Conservation (phyloP, 2,329 filamentous ascomycete species). For the Mycogone perniciosa region DNA sequence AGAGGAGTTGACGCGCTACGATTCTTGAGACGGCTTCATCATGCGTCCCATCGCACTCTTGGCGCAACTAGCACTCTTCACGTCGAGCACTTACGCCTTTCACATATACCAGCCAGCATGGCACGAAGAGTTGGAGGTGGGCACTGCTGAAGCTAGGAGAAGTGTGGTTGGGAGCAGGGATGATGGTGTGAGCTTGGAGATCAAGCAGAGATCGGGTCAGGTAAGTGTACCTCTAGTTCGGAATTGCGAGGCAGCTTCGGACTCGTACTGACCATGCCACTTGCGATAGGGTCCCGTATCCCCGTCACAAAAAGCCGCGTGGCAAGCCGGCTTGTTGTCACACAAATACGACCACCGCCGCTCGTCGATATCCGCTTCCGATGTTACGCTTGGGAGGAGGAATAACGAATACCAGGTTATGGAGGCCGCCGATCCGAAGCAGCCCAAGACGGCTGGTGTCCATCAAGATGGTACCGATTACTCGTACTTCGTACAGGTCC, state of each 20-base stretch:
- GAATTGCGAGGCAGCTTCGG: neutral
- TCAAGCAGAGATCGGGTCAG: conserved; percentile 30
- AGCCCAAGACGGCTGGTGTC: conserved; percentile 47
- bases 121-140: conserved; percentile 25
- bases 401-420: conserved; percentile 43
- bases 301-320: conserved; percentile 30
- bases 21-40: conserved; percentile 16
- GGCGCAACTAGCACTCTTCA: conserved; percentile 43
- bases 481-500: conserved; percentile 56
- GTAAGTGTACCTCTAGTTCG: neutral
- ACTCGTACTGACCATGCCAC: conserved; percentile 1
- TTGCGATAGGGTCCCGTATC: conserved; percentile 26
- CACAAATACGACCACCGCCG: conserved; percentile 12
- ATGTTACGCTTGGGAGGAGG: conserved; percentile 27
- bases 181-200: conserved; percentile 32
- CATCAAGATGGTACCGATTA: conserved; percentile 60
- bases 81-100: conserved; percentile 41
- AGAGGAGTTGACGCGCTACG: neutral
- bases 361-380: neutral
- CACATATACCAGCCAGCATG: conserved; percentile 38
- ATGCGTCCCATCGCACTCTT: conserved; percentile 35
- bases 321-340: conserved; percentile 18
- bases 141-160: conserved; percentile 19
- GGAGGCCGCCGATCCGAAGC: conserved; percentile 38
- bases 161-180: conserved; percentile 13